Base-by-base conservation (phyloP, 352 stramenopile species). In the Blastocystis sp. region DNA sequence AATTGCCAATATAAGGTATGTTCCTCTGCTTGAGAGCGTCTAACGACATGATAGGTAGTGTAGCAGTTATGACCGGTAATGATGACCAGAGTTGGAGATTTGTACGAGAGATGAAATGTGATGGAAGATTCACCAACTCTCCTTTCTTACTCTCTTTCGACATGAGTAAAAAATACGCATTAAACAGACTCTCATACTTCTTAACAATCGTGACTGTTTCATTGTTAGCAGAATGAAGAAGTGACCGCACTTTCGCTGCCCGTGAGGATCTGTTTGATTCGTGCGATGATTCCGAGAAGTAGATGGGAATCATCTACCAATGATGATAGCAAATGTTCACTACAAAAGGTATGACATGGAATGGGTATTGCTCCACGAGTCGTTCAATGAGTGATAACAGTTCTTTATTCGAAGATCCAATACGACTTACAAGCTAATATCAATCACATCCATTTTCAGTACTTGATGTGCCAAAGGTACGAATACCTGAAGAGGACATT, bases 341-440 rank as follows among this genome's bases (percentile, higher is more conserved):
- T 45, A 84, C 73, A n/a, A 69, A 84, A 26, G 73, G 73, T 69
- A 84, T 64, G 4, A 84, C 23, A 41, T 84, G 73, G 34, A 66
- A 84, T 34, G 73, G 73, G 29, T 84, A 84, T 6, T 56, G 5
- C 18, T 66, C 5, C 5, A 53, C 62, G 13, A 84, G 50, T 66
- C 73, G 43, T 6, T 11, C 13, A 23, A 84, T 69, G 20, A 84
- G 56, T 1, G 20, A 47, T 18, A 47, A n/a, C 4, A 84, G 73
- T 0, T 66, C 9, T 6, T 13, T 45, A 34, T 64, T 66, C 3
- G 64, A 5, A 13, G 41, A 18, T 23, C 73, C 73, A 11, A 84
- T 64, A n/a, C 73, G 73, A 69, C 47, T 66, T 9, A 84, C 53
- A 84, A 84, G 59, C 73, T 84, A 53, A 20, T 8, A 3, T 68